Percentiles rank a stretch among this genome's conserved stretches.
These are phyloP conservation scores for Scenedesmus sp. DNA, from an alignment of 163 green algal species.

Conservation along the genomic window DNA sequence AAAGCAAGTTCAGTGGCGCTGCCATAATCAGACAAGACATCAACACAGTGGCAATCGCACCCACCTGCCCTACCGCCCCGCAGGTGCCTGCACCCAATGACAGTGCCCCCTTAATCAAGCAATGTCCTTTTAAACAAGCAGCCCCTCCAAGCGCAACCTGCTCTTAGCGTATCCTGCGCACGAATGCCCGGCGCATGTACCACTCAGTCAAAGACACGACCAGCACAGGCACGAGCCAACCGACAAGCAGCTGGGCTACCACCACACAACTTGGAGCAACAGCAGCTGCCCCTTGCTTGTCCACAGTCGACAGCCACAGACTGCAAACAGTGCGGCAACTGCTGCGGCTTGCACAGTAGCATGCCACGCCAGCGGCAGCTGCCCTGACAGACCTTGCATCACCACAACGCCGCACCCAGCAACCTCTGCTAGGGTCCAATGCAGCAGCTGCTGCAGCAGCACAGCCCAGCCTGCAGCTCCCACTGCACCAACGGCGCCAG, in stretches of 20 bases:
- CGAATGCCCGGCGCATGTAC: background rate
- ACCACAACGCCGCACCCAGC: constrained; percentile 31
- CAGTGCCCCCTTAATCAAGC: too few relatives aligned
- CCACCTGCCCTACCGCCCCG: too few relatives aligned
- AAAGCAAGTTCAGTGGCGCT: too few relatives aligned
- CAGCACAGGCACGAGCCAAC: background rate
- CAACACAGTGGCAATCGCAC: too few relatives aligned
- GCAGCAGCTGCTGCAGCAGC: constrained; percentile 10
- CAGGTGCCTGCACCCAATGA: too few relatives aligned
- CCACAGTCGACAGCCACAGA: background rate
- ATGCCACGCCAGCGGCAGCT: constrained; percentile 13
- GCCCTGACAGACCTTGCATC: constrained; percentile 21
- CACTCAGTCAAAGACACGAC: background rate
- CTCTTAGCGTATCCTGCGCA: background rate
- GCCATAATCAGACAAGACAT: too few relatives aligned
- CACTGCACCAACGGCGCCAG: background rate
- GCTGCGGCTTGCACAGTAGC: constrained; percentile 16
- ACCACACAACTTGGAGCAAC: background rate
- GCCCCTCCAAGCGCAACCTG: too few relatives aligned
- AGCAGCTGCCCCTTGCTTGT: background rate
- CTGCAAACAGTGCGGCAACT: background rate
- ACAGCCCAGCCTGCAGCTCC: background rate
- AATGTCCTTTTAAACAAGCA: too few relatives aligned
- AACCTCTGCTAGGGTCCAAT: background rate
- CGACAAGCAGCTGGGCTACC: background rate